Conservation (phyloP, 176 grass and related monocot genomes). For the Oryza meyeriana region DNA sequence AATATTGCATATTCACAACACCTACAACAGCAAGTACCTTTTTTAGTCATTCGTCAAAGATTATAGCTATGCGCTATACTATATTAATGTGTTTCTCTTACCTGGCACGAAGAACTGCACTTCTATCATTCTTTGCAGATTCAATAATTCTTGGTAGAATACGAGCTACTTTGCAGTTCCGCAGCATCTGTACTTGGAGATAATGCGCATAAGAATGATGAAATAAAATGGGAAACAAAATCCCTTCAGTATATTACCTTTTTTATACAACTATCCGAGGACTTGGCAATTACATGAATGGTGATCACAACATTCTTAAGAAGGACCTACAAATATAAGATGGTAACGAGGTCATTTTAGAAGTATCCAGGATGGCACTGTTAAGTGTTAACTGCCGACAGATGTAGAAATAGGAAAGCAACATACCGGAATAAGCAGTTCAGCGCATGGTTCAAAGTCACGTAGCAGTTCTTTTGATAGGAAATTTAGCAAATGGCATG, state of each 20-base stretch:
- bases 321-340: conserved; percentile 55
- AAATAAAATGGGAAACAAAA: conserved; percentile 30
- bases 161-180: conserved; percentile 90
- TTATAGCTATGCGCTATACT: background rate
- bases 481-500: conserved; percentile 77
- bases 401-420: background rate
- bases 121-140: conserved; percentile 77
- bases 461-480: conserved; percentile 70
- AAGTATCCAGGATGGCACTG: conserved; percentile 3
- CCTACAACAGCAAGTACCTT: conserved; percentile 35
- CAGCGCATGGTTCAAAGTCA: conserved; percentile 78
- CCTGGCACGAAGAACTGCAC: conserved; percentile 71
- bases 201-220: conserved; percentile 15
- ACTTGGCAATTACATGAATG: conserved; percentile 79
- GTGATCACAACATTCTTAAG: conserved; percentile 92
- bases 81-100: conserved; percentile 16
- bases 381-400: background rate
- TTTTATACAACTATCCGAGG: conserved; percentile 93
- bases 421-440: conserved; percentile 78
- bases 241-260: conserved; percentile 43
- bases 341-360: background rate
- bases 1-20: conserved; percentile 91
- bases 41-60: conserved; percentile 7
- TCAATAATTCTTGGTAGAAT: conserved; percentile 77
- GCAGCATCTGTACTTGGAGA: conserved; percentile 56